Conservation (phyloP, 768 basidiomycete genomes). For the Trametes coccinea region DNA sequence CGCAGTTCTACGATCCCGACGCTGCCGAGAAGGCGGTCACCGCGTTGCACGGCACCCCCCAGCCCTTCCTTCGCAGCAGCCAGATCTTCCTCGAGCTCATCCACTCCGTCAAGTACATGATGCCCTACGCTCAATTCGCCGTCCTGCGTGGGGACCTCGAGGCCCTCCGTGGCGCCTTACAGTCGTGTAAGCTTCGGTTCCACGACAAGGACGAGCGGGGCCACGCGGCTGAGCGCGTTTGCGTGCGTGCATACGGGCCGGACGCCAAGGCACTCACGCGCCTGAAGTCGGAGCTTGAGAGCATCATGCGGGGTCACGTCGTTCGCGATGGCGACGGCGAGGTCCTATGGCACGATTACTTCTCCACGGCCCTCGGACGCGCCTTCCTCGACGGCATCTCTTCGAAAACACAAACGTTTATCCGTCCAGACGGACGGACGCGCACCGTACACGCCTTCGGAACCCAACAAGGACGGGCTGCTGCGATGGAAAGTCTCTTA, state of each 20-base stretch:
- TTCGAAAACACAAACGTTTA: constrained; percentile 35
- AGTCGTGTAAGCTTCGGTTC: constrained; percentile 38
- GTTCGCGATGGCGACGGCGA: constrained; percentile 33
- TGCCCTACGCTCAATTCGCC: constrained; percentile 37
- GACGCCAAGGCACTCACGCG: constrained; percentile 37
- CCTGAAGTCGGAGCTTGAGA: constrained; percentile 40
- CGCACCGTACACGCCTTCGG: constrained; percentile 45
- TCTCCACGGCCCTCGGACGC: constrained; percentile 43
- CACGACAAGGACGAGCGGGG: constrained; percentile 27
- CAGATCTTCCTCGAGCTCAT: constrained; percentile 41
- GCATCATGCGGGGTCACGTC: constrained; percentile 41
- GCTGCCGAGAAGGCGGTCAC: constrained; percentile 38
- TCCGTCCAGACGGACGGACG: constrained; percentile 42
- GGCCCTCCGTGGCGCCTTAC: constrained; percentile 28
- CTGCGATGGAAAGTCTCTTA: constrained; percentile 35
- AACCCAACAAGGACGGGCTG: constrained; percentile 29
- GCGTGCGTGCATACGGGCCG: constrained; percentile 42
- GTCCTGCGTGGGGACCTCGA: constrained; percentile 41
- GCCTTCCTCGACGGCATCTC: constrained; percentile 42
- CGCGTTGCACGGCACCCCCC: constrained; percentile 27
- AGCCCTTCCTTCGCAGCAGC: constrained; percentile 40
- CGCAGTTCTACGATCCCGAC: constrained; percentile 38
- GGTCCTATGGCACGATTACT: constrained; percentile 50
- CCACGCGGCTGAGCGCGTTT: constrained; percentile 32
- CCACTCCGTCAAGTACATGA: constrained; percentile 42